Base-by-base conservation (phyloP, 2,329 filamentous ascomycete genomes). In the Cytospora chrysosperma region DNA sequence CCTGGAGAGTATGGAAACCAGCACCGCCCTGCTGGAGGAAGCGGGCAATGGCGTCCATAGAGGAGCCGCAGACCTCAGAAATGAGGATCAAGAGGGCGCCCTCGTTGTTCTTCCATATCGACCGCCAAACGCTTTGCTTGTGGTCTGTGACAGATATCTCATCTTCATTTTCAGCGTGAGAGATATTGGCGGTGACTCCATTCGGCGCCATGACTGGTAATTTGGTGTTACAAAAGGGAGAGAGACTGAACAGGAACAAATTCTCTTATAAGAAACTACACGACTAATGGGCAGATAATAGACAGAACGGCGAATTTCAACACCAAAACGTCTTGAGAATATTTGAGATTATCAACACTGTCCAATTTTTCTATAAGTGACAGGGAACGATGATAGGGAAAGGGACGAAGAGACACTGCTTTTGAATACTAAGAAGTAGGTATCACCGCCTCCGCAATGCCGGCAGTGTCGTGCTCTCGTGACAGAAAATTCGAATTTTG, bases 61-160 rank as follows among this genome's bases (percentile, higher is more conserved):
- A 64, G 12, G 64, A 52, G 10, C 61, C 61, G 27, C 62, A 66
- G 7, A 66, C 30, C 17, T 64, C 64, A 15, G 61, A 57, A 2
- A 63, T 37, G 30, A 66, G 57, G 27, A 66, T 66, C 1, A 66
- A 32, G 21, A 66, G 61, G 17, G 64, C 64, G 27, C 64, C 64
- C 34, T 64, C 61, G 21, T 66, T 64, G 50, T 66, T 59, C 24
- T 61, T 47, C 64, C 64, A 66, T 55, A 59, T 58, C 24, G 57
- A 54, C 30, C 54, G 61, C 57, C 56, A 64, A 24, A 51, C 32
- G 27, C 49, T 64, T 13, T 26, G 56, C n/a, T 34, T 21, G 10
- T 21, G 57, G 28, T 40, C 30, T 30, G 49, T 30, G 6, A 40
- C n/a, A 15, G 27, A n/a, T 1, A 21, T 21, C 15, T 61, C 43